A percentile compares a stretch with the other conserved stretches of the same genome.
These are phyloP conservation scores for Lagenidium giganteum DNA, from an alignment of 352 stramenopile genomes.

Conservation along the genomic window DNA sequence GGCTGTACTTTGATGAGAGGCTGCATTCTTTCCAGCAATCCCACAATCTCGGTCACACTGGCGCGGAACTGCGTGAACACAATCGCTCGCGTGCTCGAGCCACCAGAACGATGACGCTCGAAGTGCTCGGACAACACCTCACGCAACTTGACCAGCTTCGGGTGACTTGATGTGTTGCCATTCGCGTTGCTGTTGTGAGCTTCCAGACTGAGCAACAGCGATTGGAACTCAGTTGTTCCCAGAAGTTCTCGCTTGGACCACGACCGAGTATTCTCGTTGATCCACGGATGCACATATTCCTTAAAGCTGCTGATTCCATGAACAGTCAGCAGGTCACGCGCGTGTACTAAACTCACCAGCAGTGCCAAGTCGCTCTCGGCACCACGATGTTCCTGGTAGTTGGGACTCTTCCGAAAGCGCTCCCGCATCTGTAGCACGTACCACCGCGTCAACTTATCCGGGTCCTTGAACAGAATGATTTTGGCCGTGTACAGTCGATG, in stretches of 20 bases:
- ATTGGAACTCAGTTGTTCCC: constrained; percentile 64
- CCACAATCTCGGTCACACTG: constrained; percentile 93
- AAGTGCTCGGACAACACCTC: constrained; percentile 87
- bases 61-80: constrained; percentile 97
- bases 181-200: constrained; percentile 4
- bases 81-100: constrained; percentile 92
- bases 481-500: constrained; percentile 45
- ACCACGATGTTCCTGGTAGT: constrained; percentile 57
- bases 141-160: constrained; percentile 89
- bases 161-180: constrained; percentile 34
- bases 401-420: constrained; percentile 57
- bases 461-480: constrained; percentile 65
- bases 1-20: constrained; percentile 85
- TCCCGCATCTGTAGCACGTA: constrained; percentile 77
- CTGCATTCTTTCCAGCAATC: constrained; percentile 51
- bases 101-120: constrained; percentile 47
- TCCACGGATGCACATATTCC: constrained; percentile 56
- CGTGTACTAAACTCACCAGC: constrained; percentile 69
- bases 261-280: constrained; percentile 29
- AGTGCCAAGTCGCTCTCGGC: constrained; percentile 76
- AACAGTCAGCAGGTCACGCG: constrained; percentile 67
- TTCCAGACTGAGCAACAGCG: constrained; percentile 42
- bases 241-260: constrained; percentile 83
- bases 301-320: constrained; percentile 76
- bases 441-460: constrained; percentile 73